Conservation (phyloP, 108 stramenopile genomes). For the Fragilaria crotonensis region DNA sequence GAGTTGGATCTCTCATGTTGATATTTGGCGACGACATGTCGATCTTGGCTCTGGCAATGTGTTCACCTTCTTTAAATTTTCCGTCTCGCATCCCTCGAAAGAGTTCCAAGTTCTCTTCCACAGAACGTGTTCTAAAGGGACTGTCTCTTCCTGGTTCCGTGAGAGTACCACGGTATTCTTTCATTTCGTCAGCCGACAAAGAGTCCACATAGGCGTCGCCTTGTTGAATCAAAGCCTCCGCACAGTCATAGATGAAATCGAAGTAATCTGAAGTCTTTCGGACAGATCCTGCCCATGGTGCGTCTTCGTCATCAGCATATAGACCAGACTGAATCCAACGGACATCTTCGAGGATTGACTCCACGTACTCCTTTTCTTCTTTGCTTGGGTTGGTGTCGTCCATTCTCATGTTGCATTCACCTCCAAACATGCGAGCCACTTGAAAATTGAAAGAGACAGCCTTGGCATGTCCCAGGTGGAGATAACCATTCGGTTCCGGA, state of each 20-base stretch:
- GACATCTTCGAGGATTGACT: conserved; percentile 85
- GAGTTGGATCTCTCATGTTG: conserved; percentile 87
- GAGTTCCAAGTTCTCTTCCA: conserved; percentile 71
- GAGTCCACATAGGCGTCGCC: conserved; percentile 85
- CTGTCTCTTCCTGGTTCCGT: conserved; percentile 79
- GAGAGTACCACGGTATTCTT: conserved; percentile 80
- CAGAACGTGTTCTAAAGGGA: conserved; percentile 56
- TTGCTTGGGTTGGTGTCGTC: conserved; percentile 92
- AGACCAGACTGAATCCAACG: conserved; percentile 71
- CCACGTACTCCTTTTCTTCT: conserved; percentile 79
- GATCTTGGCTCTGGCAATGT: conserved; percentile 85
- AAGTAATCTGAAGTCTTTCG: conserved; percentile 83
- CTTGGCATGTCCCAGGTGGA: conserved; percentile 99
- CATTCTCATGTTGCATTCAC: conserved; percentile 79
- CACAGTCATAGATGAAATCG: conserved; percentile 74
- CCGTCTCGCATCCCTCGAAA: conserved; percentile 75
- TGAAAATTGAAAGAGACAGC: conserved; percentile 86
- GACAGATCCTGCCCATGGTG: conserved; percentile 69
- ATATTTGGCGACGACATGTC: conserved; percentile 89
- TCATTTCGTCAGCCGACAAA: conserved; percentile 79
- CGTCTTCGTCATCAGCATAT: conserved; percentile 16
- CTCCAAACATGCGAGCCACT: conserved; percentile 74
- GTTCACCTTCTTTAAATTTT: conserved; percentile 58
- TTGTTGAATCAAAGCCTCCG: conserved; percentile 58
- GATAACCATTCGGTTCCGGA: conserved; percentile 98